A percentile compares a stretch with the other conserved stretches of the same genome.
These are phyloP conservation scores for Suillus subalutaceus DNA, from an alignment of 768 basidiomycete species.

Conservation along the genomic window DNA sequence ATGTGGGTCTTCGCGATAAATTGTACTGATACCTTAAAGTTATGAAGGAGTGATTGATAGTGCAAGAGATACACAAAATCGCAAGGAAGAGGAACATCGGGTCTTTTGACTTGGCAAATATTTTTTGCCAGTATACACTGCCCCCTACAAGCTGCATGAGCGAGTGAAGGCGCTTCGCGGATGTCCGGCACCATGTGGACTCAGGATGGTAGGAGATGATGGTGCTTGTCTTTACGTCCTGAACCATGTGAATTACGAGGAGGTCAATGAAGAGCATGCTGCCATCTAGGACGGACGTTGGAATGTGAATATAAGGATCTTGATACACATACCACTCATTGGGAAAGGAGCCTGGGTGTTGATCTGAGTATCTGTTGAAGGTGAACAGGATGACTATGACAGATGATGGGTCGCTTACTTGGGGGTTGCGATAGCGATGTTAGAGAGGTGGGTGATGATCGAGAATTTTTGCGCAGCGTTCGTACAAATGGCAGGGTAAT, in stretches of 20 bases:
- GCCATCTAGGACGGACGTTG: conserved; percentile 16
- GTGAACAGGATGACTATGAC: conserved; percentile 6
- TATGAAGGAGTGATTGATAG: conserved; percentile 53
- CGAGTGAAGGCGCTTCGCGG: conserved; percentile 28
- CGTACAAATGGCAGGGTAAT: conserved; percentile 57
- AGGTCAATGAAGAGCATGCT: conserved; percentile 44
- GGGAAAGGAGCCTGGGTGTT: conserved; percentile 54
- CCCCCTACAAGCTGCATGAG: conserved; percentile 33
- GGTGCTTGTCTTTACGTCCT: conserved; percentile 23
- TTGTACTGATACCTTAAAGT: conserved; percentile 51
- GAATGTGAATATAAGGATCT: background rate
- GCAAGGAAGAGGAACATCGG: conserved; percentile 58
- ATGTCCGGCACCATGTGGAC: conserved; percentile 13
- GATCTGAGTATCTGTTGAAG: conserved; percentile 31
- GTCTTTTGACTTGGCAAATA: conserved; percentile 36
- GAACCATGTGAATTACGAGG: conserved; percentile 55
- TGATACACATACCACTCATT: conserved; percentile 34
- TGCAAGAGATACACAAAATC: conserved; percentile 60
- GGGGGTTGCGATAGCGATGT: background rate
- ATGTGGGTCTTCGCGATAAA: conserved; percentile 51
- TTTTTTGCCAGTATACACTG: conserved; percentile 36
- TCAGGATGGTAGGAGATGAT: conserved; percentile 36
- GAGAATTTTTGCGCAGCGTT: conserved; percentile 32
- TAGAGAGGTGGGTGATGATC: background rate
- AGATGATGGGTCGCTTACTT: background rate